These are phyloP conservation scores for Phytophthora sansomeana DNA, from an alignment of 352 stramenopile species.

Conservation along the genomic window DNA sequence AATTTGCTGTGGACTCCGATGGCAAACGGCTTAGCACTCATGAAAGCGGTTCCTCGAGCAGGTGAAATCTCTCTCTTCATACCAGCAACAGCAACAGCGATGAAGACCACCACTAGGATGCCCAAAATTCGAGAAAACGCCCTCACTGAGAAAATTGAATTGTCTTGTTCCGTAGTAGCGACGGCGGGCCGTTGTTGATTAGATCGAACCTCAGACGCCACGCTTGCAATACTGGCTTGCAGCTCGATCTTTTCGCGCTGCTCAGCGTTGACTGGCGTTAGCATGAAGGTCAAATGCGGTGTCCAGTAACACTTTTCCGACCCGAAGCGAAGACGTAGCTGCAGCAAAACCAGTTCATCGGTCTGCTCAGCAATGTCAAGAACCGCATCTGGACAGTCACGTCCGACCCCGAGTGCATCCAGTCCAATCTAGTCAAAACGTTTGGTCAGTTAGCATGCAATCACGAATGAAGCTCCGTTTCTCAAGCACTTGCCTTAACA, in stretches of 20 bases:
- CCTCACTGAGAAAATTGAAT: neutral
- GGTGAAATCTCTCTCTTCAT: neutral
- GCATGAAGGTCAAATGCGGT: constrained; percentile 12
- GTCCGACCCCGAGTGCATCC: neutral
- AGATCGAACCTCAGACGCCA: neutral
- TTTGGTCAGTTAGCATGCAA: neutral
- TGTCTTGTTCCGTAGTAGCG: neutral
- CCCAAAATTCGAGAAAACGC: neutral
- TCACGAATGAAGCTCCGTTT: neutral
- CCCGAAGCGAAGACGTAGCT: constrained; percentile 12
- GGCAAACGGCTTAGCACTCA: constrained; percentile 7
- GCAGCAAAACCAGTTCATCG: neutral
- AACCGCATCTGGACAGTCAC: neutral
- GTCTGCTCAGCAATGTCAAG: constrained; percentile 4
- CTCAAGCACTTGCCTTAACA: constrained; percentile 6
- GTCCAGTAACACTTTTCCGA: constrained; percentile 7
- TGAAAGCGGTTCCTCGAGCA: constrained; percentile 15
- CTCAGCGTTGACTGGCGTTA: neutral
- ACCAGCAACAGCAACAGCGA: neutral
- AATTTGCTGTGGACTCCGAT: neutral
- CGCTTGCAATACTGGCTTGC: constrained; percentile 9
- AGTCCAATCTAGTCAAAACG: neutral
- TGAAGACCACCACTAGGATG: neutral
- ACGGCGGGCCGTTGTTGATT: neutral
- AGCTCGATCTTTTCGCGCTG: constrained; percentile 13